These are phyloP conservation scores for Solanum corneliomulleri DNA, from an alignment of 257 asterid genomes.

Conservation along the genomic window DNA sequence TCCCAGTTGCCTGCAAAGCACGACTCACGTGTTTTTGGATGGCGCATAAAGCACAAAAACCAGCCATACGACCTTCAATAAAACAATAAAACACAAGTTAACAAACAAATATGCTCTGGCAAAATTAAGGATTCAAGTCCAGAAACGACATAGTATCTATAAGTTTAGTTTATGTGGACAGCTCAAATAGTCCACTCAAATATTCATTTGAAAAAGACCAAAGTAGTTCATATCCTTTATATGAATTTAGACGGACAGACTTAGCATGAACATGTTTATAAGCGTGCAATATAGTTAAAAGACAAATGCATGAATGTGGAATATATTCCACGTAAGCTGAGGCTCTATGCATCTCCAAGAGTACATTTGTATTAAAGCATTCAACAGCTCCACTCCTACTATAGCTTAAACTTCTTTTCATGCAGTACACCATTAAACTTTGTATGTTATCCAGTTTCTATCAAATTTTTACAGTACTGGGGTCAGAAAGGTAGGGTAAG, in stretches of 20 bases:
- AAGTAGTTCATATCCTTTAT: not conserved
- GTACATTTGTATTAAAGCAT: not conserved
- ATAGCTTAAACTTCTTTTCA: not conserved
- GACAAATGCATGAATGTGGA: not conserved
- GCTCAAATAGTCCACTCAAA: not conserved
- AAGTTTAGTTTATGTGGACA: not conserved
- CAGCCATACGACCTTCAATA: slow-evolving; percentile 74
- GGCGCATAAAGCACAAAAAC: slow-evolving; percentile 97
- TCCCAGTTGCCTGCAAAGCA: slow-evolving; percentile 91
- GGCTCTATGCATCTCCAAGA: not conserved
- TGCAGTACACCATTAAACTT: not conserved
- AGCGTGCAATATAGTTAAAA: not conserved
- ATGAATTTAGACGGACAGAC: not conserved
- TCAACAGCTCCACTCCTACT: not conserved
- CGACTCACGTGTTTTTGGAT: slow-evolving; percentile 93
- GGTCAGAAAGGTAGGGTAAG: not conserved
- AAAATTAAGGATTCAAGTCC: not conserved
- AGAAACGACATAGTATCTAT: not conserved
- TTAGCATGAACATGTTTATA: not conserved
- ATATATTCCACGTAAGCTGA: not conserved
- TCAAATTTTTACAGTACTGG: not conserved
- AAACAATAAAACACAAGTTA: slow-evolving; percentile 1
- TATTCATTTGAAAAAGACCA: not conserved
- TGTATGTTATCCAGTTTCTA: not conserved
- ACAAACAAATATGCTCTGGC: slow-evolving; percentile 5